A percentile compares a stretch with the other conserved stretches of the same genome.
Conservation (phyloP, 108 stramenopile species). For the Schizochytrium sp. region DNA sequence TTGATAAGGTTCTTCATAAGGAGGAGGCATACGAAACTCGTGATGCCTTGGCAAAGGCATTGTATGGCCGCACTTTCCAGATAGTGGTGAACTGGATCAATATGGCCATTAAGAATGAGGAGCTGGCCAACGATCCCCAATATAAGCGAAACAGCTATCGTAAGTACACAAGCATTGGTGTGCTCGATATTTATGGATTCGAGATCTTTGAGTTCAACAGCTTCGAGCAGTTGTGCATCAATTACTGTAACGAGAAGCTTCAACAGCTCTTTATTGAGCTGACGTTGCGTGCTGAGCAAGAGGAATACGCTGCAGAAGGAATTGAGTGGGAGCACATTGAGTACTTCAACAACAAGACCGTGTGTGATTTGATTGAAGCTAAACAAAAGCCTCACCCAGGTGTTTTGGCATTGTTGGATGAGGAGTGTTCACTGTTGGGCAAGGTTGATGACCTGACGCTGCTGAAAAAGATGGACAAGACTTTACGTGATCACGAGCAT, state of each 20-base stretch:
- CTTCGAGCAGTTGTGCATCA: constrained; percentile 75
- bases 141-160: not conserved
- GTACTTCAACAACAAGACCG: constrained; percentile 77
- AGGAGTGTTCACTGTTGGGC: constrained; percentile 63
- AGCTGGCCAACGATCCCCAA: not conserved
- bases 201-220: constrained; percentile 68
- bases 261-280: constrained; percentile 78
- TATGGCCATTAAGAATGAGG: not conserved
- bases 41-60: constrained; percentile 67
- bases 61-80: constrained; percentile 67
- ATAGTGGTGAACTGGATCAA: constrained; percentile 68
- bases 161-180: constrained; percentile 61
- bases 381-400: constrained; percentile 63
- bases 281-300: constrained; percentile 76
- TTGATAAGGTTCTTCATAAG: constrained; percentile 29
- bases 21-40: constrained; percentile 51
- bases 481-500: not conserved
- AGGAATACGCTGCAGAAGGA: constrained; percentile 76
- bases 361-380: constrained; percentile 74
- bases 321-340: constrained; percentile 71
- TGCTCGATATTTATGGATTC: constrained; percentile 74
- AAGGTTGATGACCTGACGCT: constrained; percentile 55
- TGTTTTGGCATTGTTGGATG: constrained; percentile 71
- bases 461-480: constrained; percentile 8
- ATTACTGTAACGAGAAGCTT: constrained; percentile 77